Evolutionary conservation across 306 rosid genomes (phyloP).

Genomic region (Datisca glomerata): DNA sequence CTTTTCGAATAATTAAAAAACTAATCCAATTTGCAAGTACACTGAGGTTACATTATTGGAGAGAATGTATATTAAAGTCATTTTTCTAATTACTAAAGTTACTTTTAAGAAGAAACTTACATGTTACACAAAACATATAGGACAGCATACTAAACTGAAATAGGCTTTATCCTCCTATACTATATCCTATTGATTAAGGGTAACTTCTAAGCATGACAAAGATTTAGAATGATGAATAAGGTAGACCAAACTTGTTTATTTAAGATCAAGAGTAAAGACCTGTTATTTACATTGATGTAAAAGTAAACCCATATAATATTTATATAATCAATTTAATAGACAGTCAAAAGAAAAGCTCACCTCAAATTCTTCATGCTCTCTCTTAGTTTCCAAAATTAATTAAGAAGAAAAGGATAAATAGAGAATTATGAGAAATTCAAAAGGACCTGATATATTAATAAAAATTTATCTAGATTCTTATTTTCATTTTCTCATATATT

Average conservation of each 20-base stretch:
- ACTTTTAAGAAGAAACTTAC: too few species aligned
- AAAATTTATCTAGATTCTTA: too few species aligned
- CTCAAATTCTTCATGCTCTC: not conserved
- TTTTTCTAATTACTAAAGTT: too few species aligned
- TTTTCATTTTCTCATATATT: too few species aligned
- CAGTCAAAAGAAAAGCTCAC: too few species aligned
- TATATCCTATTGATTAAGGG: conserved; percentile 31
- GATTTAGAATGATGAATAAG: conserved; percentile 42
- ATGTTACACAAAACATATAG: conserved; percentile 6
- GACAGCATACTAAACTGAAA: conserved; percentile 20
- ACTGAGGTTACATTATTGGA: not conserved
- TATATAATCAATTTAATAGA: not conserved
- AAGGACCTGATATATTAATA: too few species aligned
- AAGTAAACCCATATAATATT: conserved; percentile 20
- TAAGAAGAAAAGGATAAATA: not conserved
- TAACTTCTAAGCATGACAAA: conserved; percentile 92
- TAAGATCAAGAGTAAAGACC: conserved; percentile 11
- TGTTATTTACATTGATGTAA: too few species aligned
- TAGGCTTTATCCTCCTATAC: conserved; percentile 14
- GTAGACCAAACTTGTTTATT: conserved; percentile 22
- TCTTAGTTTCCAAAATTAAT: not conserved
- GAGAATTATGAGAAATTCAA: not conserved
- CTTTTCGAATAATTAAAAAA: not conserved
- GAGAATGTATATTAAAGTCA: too few species aligned
- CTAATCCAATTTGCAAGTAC: not conserved